Evolutionary conservation across 805 yeast genomes (phyloP), one percentile per base, ranked within the genome.

Genomic region (Jamesozyma rosinii): DNA sequence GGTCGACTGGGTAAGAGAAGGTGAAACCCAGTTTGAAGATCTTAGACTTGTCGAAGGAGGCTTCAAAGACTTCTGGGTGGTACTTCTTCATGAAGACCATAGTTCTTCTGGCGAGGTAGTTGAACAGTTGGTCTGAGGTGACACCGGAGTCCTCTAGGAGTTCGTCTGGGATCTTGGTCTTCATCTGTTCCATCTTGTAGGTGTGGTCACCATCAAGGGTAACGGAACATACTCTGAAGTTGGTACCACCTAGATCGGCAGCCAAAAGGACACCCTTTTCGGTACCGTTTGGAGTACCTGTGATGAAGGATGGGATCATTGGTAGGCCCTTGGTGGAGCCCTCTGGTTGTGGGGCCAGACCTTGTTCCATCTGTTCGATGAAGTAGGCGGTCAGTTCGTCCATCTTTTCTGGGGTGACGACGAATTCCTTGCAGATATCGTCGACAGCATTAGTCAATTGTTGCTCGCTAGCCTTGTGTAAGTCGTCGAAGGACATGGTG

Each of bases 171-270:
- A 92, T 83, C 46, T 81, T 81, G 49, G 73, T 73, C 64, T 89
- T 90, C 43, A 77, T 67, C 61, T 90, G 96, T 50, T 76, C 75
- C 50, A 89, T 66, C 20, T 72, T 69, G 62, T 81, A 88, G 17
- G 89, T 79, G 52, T 84, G 86, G 54, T 80, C 79, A 41, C 94
- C 94, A 39, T 73, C 68, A 53, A 90, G 71, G 30, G 71, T 63
- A 26, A 90, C 89, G 2, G 96, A 87, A 58, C 97, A 88, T 17
- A 90, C 95, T 57, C 97, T 74, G 67, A 92, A 87, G 63, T 92
- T 90, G 46, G 97, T 90, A 42, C 97, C 97, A 47, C 97, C 97
- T 42, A 90, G 71, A 59, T 92, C 97, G 4, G 92, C 95, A 42
- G 97, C 97, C 47, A 90, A 68, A 47, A 74, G 77, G 37, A 84